Evolutionary conservation across 768 basidiomycete species (phyloP).

Genomic region (Boletellus sp.): DNA sequence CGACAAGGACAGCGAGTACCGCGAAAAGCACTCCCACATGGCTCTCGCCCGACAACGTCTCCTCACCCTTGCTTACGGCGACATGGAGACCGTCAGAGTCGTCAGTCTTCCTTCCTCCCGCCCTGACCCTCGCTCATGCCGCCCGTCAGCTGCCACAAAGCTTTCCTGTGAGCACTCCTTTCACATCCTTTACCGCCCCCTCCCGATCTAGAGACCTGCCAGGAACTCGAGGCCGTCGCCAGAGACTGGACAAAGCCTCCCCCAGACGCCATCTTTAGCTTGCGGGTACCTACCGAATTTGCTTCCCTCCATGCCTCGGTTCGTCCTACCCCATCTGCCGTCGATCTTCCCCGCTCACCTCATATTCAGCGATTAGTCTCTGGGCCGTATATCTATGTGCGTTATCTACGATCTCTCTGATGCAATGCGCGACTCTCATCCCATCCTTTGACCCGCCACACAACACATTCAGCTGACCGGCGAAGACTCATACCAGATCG

Average conservation of each 20-base stretch:
- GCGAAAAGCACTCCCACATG: slow-evolving; percentile 55
- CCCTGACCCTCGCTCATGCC: slow-evolving; percentile 1
- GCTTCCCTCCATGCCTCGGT: slow-evolving; percentile 83
- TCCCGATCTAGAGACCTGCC: slow-evolving; percentile 5
- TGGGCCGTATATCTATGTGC: slow-evolving; percentile 80
- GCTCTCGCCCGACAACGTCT: slow-evolving; percentile 70
- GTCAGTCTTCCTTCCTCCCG: slow-evolving; percentile 27
- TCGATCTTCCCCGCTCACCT: slow-evolving; percentile 20
- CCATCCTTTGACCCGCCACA: slow-evolving; percentile 19
- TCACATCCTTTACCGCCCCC: neutral
- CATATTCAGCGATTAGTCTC: slow-evolving; percentile 64
- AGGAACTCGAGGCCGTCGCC: slow-evolving; percentile 81
- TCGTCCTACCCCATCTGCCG: slow-evolving; percentile 29
- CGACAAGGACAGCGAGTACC: slow-evolving; percentile 60
- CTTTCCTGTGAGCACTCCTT: slow-evolving; percentile 48
- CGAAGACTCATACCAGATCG: slow-evolving; percentile 87
- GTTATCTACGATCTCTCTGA: slow-evolving; percentile 25
- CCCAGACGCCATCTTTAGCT: slow-evolving; percentile 67
- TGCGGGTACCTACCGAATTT: slow-evolving; percentile 85
- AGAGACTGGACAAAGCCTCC: slow-evolving; percentile 87
- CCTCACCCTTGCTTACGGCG: slow-evolving; percentile 76
- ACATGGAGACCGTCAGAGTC: slow-evolving; percentile 84
- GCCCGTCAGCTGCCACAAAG: slow-evolving; percentile 58
- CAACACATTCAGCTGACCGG: slow-evolving; percentile 56
- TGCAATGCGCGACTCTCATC: slow-evolving; percentile 8